A percentile compares a stretch with the other conserved stretches of the same genome.
phyloP scores from a whole-genome alignment of 768 basidiomycete genomes.

The Tylopilus sp. region DNA sequence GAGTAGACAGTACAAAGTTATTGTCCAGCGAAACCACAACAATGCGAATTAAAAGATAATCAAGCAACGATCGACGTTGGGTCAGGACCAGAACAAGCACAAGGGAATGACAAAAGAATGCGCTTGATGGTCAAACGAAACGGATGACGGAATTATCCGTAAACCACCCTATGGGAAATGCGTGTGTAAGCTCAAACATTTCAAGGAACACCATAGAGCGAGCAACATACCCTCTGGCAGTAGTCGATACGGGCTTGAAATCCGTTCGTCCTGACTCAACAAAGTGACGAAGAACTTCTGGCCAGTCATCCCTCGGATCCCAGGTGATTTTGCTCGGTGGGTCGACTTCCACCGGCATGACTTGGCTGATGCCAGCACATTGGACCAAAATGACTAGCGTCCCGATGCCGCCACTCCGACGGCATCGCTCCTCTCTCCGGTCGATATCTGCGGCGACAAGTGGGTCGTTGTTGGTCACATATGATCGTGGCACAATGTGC shows the following conservation, averaged over 20 bases:
- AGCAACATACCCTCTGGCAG: slow-evolving; percentile 61
- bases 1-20: slow-evolving; percentile 20
- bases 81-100: neutral
- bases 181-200: slow-evolving; percentile 2
- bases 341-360: slow-evolving; percentile 86
- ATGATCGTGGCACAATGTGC: slow-evolving; percentile 67
- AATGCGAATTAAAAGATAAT: slow-evolving; percentile 22
- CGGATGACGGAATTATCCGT: slow-evolving; percentile 33
- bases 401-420: slow-evolving; percentile 72
- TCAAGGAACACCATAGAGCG: neutral
- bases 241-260: slow-evolving; percentile 82
- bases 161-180: slow-evolving; percentile 37
- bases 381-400: slow-evolving; percentile 73
- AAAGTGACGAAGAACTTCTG: slow-evolving; percentile 62
- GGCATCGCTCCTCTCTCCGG: slow-evolving; percentile 76
- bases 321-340: slow-evolving; percentile 72
- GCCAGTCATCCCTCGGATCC: slow-evolving; percentile 76
- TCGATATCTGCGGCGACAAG: slow-evolving; percentile 74
- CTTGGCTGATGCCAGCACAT: slow-evolving; percentile 71
- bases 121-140: slow-evolving; percentile 1
- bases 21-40: slow-evolving; percentile 20
- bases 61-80: slow-evolving; percentile 32
- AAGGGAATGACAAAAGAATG: slow-evolving; percentile 9
- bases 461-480: slow-evolving; percentile 62
- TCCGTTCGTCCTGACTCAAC: slow-evolving; percentile 70